A percentile compares a stretch with the other conserved stretches of the same genome.
phyloP scores from a whole-genome alignment of 2,329 filamentous ascomycete species.

The Colletotrichum sp. region DNA sequence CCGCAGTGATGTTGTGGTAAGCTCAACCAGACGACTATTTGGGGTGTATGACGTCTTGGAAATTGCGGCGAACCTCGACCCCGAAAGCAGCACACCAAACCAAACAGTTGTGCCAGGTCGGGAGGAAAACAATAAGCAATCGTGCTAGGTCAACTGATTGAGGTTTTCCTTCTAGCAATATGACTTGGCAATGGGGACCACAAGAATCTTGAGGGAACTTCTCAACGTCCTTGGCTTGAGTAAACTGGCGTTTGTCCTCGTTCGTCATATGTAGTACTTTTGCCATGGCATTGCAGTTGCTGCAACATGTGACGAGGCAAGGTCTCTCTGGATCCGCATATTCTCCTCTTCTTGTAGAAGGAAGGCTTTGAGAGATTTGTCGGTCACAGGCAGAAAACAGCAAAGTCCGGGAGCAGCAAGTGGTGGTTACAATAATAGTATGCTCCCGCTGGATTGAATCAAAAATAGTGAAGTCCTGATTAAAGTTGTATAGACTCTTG shows the following conservation, averaged over 20 bases:
- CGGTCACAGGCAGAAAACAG: not conserved
- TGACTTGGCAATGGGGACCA: not conserved
- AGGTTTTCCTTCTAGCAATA: not conserved
- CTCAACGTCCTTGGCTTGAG: not conserved
- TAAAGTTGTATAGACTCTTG: not conserved
- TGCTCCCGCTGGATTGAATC: not conserved
- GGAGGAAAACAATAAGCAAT: not conserved
- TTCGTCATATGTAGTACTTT: not conserved
- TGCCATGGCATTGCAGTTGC: not conserved
- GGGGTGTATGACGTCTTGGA: not conserved
- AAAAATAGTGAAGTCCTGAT: not conserved
- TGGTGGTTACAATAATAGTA: not conserved
- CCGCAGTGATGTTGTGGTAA: not conserved
- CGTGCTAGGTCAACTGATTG: not conserved
- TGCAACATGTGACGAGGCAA: not conserved
- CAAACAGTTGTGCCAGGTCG: rapidly evolving
- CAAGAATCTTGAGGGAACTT: not conserved
- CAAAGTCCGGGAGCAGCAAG: not conserved
- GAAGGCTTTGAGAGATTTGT: not conserved
- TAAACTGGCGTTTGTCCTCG: not conserved
- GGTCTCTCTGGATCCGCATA: not conserved
- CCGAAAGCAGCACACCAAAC: not conserved
- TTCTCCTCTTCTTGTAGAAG: not conserved
- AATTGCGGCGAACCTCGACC: not conserved
- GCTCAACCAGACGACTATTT: not conserved